Conservation (phyloP, 1,284 basidiomycete genomes). For the Austropuccinia psidii region DNA sequence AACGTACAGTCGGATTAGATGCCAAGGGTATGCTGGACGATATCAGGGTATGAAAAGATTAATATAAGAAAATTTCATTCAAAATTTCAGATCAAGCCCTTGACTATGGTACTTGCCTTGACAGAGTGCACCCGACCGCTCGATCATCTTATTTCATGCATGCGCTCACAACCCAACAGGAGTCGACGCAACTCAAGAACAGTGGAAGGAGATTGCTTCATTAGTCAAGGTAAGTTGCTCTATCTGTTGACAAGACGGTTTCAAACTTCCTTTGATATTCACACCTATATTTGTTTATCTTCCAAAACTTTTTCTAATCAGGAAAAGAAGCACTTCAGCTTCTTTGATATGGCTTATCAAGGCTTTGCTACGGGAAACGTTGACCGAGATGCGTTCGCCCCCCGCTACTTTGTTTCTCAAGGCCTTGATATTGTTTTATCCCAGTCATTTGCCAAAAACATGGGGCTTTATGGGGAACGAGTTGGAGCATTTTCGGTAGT, state of each 20-base stretch:
- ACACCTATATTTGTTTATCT: not conserved
- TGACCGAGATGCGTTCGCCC: constrained; percentile 46
- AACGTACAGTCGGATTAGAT: constrained; percentile 48
- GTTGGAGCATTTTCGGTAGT: constrained; percentile 47
- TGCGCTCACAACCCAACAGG: constrained; percentile 54
- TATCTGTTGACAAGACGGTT: too few relatives aligned
- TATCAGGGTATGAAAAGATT: constrained; percentile 39
- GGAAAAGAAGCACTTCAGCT: constrained; percentile 79
- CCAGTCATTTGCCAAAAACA: constrained; percentile 49
- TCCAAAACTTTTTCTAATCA: constrained; percentile 21
- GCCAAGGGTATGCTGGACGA: constrained; percentile 45
- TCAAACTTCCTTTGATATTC: not conserved
- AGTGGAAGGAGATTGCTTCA: constrained; percentile 76
- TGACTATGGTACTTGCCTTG: not conserved
- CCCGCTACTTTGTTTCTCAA: constrained; percentile 47
- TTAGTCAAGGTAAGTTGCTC: constrained; percentile 55
- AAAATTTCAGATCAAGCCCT: not conserved
- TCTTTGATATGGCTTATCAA: constrained; percentile 87
- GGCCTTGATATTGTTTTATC: constrained; percentile 47
- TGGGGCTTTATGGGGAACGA: constrained; percentile 49
- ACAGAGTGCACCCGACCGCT: constrained; percentile 43
- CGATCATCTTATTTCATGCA: constrained; percentile 47
- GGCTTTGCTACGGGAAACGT: constrained; percentile 50
- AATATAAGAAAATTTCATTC: not conserved
- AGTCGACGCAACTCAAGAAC: constrained; percentile 79